These are phyloP conservation scores for bread wheat (Triticum aestivum) DNA, from an alignment of 176 grass and related monocot genomes.

Conservation along the genomic window IWGSC_CS_RefSeq_v2.1 NC_057814.1:166214477-166214976, in stretches of 20 bases:
- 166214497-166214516: conserved; percentile 34
- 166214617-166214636: conserved; percentile 30
- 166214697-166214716: neutral
- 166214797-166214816: conserved; percentile 25
- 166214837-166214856: neutral
- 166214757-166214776: conserved; percentile 30
- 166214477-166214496: conserved; percentile 53
- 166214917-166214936: conserved; percentile 24
- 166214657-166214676: neutral
- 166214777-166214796: conserved; percentile 14
- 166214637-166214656: conserved; percentile 11
- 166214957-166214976: conserved; percentile 16
- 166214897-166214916: conserved; percentile 30
- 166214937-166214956: conserved; percentile 17
- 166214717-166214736: conserved; percentile 7
- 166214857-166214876: neutral
- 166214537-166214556: conserved; percentile 11
- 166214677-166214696: neutral
- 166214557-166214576: conserved; percentile 36
- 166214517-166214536: conserved; percentile 29
- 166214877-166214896: conserved; percentile 5
- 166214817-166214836: no score
- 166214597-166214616: conserved; percentile 19
- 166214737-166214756: conserved; percentile 8
- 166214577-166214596: conserved; percentile 17